These are phyloP conservation scores for Rosa chinensis DNA, from an alignment of 306 rosid species.

Conservation along the genomic window DNA sequence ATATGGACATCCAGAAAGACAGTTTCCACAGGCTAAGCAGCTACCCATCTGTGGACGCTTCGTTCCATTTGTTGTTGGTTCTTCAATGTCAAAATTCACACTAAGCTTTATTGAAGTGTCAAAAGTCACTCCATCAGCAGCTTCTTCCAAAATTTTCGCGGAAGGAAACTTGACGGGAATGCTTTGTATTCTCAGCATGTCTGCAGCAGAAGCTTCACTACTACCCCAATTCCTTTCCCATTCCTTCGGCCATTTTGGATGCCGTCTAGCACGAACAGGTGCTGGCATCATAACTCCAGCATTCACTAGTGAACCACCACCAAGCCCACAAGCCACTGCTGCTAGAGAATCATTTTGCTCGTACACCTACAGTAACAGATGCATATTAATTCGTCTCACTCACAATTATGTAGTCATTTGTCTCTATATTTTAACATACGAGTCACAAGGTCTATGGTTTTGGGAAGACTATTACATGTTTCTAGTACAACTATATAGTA, in stretches of 20 bases:
- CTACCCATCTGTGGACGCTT: constrained; percentile 12
- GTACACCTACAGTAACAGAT: constrained; percentile 13
- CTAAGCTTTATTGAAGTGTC: constrained; percentile 32
- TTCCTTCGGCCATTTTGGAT: constrained; percentile 42
- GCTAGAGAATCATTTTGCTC: constrained; percentile 35
- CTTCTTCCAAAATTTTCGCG: constrained; percentile 29
- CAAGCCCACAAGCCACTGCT: constrained; percentile 39
- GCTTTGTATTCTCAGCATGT: constrained; percentile 35
- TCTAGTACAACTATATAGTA: not conserved
- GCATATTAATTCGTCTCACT: not conserved
- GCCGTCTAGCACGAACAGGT: constrained; percentile 29
- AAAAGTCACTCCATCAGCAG: constrained; percentile 19
- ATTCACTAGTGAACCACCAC: constrained; percentile 43
- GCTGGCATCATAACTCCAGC: constrained; percentile 40
- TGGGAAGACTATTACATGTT: not conserved
- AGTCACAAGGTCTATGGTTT: not conserved
- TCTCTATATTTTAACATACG: not conserved
- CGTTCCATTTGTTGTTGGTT: constrained; percentile 10
- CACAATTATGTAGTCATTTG: not conserved
- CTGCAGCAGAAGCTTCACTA: constrained; percentile 38
- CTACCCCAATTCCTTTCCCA: constrained; percentile 40
- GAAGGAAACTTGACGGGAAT: constrained; percentile 31
- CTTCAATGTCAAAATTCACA: constrained; percentile 34
- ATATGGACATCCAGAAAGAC: constrained; percentile 42
- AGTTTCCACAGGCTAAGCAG: constrained; percentile 39